phyloP scores from a whole-genome alignment of 1,284 basidiomycete genomes.

The Cutaneotrichosporon cavernicola region DNA sequence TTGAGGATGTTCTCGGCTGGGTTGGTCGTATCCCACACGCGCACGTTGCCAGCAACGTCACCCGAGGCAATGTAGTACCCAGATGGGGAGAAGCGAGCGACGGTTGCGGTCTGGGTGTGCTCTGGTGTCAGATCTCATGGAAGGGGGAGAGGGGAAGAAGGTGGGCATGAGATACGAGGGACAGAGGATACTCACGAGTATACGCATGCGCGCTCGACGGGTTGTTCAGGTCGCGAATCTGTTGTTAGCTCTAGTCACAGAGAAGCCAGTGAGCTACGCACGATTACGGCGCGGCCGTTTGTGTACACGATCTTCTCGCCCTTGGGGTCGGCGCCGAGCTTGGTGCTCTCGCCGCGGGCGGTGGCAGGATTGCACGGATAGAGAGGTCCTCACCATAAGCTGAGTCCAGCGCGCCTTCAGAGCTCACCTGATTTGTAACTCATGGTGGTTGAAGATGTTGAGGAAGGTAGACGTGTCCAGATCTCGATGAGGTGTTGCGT shows the following conservation, averaged over 20 bases:
- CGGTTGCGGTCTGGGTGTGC: slow-evolving; percentile 80
- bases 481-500: neutral
- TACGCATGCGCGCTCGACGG: slow-evolving; percentile 46
- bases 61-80: slow-evolving; percentile 94
- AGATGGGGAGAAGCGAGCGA: slow-evolving; percentile 87
- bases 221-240: slow-evolving; percentile 64
- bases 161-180: neutral
- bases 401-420: too few relatives aligned
- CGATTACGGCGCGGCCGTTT: slow-evolving; percentile 80
- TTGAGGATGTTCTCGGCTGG: slow-evolving; percentile 76
- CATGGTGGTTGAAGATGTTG: slow-evolving; percentile 4
- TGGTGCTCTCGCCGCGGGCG: slow-evolving; percentile 62
- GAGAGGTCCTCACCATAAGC: slow-evolving; percentile 48
- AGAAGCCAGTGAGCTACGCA: slow-evolving; percentile 54
- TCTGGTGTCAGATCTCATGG: slow-evolving; percentile 54
- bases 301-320: slow-evolving; percentile 84
- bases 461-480: neutral
- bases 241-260: slow-evolving; percentile 17
- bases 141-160: neutral
- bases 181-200: slow-evolving; percentile 36
- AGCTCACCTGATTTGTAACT: slow-evolving; percentile 4
- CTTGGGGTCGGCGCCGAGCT: slow-evolving; percentile 67
- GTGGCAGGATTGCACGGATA: slow-evolving; percentile 76
- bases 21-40: slow-evolving; percentile 90
- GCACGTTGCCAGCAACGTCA: slow-evolving; percentile 75